phyloP scores from a whole-genome alignment of 495 filamentous ascomycete genomes.

The Aspergillus affinis region DNA sequence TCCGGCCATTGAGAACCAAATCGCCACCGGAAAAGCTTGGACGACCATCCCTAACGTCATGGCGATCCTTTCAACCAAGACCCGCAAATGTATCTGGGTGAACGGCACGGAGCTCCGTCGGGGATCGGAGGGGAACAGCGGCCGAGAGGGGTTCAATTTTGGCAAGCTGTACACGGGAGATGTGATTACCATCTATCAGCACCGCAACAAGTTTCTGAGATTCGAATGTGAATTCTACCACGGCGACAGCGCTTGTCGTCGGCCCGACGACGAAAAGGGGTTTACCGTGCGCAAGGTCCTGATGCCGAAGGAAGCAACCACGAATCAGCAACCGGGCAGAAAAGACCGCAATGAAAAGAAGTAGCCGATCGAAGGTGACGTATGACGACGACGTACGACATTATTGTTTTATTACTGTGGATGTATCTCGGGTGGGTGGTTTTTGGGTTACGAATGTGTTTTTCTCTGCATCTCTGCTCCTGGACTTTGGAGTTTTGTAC shows the following conservation, averaged over 20 bases:
- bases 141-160: slow-evolving; percentile 55
- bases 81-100: slow-evolving; percentile 66
- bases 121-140: slow-evolving; percentile 42
- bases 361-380: not conserved
- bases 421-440: not conserved
- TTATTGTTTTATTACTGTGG: not conserved
- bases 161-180: slow-evolving; percentile 72
- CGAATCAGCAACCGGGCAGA: slow-evolving; percentile 30
- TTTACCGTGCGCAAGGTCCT: slow-evolving; percentile 39
- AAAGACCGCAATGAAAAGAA: slow-evolving; percentile 20
- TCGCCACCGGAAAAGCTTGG: slow-evolving; percentile 60
- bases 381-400: not conserved
- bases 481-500: not conserved
- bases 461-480: not conserved
- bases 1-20: slow-evolving; percentile 55
- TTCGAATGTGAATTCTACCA: slow-evolving; percentile 55
- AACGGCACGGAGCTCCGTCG: slow-evolving; percentile 61
- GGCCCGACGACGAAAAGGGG: slow-evolving; percentile 43
- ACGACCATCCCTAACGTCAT: slow-evolving; percentile 48
- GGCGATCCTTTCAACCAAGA: slow-evolving; percentile 72
- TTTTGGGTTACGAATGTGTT: not conserved
- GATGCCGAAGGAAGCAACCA: slow-evolving; percentile 27
- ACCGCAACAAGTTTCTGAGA: slow-evolving; percentile 45
- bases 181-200: slow-evolving; percentile 61
- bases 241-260: slow-evolving; percentile 45